These are phyloP conservation scores for Eragrostis tef DNA, from an alignment of 202 grass and related monocot species.

Conservation along the genomic window DNA sequence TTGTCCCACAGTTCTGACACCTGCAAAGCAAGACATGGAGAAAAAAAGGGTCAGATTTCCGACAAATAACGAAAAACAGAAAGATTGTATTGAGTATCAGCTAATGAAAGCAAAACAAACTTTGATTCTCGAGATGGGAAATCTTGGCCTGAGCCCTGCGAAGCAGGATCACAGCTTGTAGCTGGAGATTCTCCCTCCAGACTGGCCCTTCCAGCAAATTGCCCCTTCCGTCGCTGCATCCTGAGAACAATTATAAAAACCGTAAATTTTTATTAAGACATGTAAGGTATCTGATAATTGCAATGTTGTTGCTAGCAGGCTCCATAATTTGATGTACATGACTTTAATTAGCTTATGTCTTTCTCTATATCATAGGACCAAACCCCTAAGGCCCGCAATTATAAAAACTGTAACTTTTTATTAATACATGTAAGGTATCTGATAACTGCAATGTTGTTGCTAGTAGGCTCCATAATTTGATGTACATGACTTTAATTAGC, in stretches of 20 bases:
- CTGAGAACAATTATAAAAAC: no score
- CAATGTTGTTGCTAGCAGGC: no score
- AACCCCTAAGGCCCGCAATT: no score
- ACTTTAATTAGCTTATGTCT: no score
- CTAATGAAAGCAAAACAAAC: slow-evolving; percentile 51
- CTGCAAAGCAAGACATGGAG: slow-evolving; percentile 48
- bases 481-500: background rate
- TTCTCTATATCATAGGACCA: no score
- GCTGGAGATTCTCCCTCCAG: slow-evolving; percentile 58
- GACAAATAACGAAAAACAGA: slow-evolving; percentile 46
- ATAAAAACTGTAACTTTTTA: slow-evolving; percentile 33
- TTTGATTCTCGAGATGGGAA: slow-evolving; percentile 63
- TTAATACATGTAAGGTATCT: slow-evolving; percentile 8
- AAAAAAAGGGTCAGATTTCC: slow-evolving; percentile 25
- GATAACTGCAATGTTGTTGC: slow-evolving; percentile 14
- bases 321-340: no score
- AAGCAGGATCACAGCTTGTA: slow-evolving; percentile 58
- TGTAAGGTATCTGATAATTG: no score
- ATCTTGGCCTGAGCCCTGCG: slow-evolving; percentile 56
- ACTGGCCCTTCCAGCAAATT: slow-evolving; percentile 88
- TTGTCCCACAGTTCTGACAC: slow-evolving; percentile 93
- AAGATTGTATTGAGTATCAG: slow-evolving; percentile 25
- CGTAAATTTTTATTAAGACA: no score
- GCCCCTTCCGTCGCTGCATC: slow-evolving; percentile 89
- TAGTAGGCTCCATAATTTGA: slow-evolving; percentile 35